Percentiles rank a stretch among this genome's conserved stretches.
These are phyloP conservation scores for Paralagenidium karlingii DNA, from an alignment of 352 stramenopile species.

Conservation along the genomic window DNA sequence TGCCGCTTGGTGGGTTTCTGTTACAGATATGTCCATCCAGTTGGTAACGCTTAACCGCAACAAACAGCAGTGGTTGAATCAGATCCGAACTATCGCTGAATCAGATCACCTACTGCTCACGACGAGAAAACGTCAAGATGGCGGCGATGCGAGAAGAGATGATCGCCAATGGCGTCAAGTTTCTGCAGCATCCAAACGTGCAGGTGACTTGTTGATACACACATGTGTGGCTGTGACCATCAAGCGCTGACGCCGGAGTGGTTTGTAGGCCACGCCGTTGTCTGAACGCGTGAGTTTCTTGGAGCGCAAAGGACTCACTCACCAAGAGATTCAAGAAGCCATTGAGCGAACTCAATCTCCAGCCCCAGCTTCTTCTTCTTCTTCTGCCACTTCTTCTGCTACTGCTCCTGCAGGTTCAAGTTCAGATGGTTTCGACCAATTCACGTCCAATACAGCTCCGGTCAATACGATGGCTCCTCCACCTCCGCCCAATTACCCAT, in stretches of 20 bases:
- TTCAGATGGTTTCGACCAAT: background rate
- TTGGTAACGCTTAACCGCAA: too few species aligned
- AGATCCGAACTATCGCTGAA: too few species aligned
- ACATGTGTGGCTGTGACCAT: background rate
- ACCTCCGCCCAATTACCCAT: background rate
- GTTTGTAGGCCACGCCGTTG: constrained; percentile 33
- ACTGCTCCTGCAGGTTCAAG: background rate
- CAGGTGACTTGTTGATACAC: constrained; percentile 21
- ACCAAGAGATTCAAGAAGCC: constrained; percentile 67
- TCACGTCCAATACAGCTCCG: background rate
- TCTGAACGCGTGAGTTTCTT: constrained; percentile 68
- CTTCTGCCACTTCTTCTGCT: background rate
- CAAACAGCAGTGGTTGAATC: too few species aligned
- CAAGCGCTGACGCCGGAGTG: background rate
- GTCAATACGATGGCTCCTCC: background rate
- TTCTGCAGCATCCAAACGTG: constrained; percentile 68
- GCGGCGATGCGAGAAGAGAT: constrained; percentile 30
- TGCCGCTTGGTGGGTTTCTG: too few species aligned
- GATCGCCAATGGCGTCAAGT: constrained; percentile 69
- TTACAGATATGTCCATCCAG: too few species aligned
- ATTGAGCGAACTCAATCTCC: constrained; percentile 39
- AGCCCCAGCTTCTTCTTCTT: constrained; percentile 3
- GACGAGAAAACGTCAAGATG: too few species aligned
- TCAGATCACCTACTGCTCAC: too few species aligned
- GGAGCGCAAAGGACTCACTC: constrained; percentile 70